Evolutionary conservation across 495 filamentous ascomycete species (phyloP).

Genomic region (Pyronema omphalodes): DNA sequence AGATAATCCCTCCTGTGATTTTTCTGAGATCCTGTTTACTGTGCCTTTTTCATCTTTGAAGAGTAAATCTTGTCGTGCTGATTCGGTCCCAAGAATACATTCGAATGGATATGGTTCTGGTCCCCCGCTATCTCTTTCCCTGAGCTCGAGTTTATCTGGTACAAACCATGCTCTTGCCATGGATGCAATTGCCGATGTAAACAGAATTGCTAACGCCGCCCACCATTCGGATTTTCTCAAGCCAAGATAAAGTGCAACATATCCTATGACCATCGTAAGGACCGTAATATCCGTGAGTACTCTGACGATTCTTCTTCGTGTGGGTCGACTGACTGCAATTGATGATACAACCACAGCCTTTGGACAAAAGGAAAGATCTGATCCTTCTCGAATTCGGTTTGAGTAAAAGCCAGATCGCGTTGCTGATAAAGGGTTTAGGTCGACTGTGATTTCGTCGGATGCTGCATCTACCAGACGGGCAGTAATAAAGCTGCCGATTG

Average conservation of each 20-base stretch:
- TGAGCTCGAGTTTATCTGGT: not conserved
- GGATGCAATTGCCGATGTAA: constrained; percentile 1
- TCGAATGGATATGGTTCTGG: not conserved
- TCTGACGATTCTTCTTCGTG: not conserved
- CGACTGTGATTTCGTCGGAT: not conserved
- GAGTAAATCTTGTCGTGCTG: not conserved
- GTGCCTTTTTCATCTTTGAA: not conserved
- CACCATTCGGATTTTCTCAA: constrained; percentile 10
- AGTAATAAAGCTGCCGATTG: not conserved
- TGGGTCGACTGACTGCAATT: not conserved
- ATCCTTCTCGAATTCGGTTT: not conserved
- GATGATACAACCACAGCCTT: not conserved
- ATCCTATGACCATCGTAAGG: constrained; percentile 6
- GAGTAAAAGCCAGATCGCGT: not conserved
- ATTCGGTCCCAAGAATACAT: not conserved
- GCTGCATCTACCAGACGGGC: not conserved
- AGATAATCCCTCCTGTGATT: not conserved
- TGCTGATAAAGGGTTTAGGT: not conserved
- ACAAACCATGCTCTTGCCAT: not conserved
- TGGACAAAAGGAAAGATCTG: not conserved
- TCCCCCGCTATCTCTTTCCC: not conserved
- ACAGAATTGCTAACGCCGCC: not conserved
- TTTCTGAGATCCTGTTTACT: not conserved
- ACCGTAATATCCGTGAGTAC: not conserved
- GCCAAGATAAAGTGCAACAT: constrained; percentile 8